Percentiles rank a stretch among this genome's conserved stretches.
These are phyloP conservation scores for Chlamydomonas sp. DNA, from an alignment of 139 green algal species.

Conservation along the genomic window DNA sequence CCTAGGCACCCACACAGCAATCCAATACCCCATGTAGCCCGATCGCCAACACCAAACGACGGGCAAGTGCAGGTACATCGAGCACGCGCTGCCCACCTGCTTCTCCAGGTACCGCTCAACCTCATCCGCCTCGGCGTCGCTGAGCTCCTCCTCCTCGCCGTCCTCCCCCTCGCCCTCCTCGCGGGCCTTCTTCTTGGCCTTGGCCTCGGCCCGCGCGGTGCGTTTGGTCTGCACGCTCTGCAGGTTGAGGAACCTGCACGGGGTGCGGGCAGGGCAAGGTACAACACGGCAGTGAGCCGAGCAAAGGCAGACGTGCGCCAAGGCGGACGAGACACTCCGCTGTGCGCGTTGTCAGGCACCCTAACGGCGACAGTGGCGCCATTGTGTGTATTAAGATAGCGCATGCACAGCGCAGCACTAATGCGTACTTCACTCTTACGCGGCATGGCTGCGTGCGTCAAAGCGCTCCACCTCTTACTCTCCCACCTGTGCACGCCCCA, in stretches of 20 bases:
- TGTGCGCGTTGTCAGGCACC: too few species aligned
- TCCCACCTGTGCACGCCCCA: too few species aligned
- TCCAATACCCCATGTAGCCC: background rate
- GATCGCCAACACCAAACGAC: background rate
- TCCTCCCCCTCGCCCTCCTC: slow-evolving; percentile 37
- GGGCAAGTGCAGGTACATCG: background rate
- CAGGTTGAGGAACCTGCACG: slow-evolving; percentile 68
- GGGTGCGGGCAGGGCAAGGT: background rate
- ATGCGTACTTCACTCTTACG: too few species aligned
- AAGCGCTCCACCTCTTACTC: too few species aligned
- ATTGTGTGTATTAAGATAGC: too few species aligned
- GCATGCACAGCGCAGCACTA: too few species aligned
- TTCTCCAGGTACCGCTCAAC: slow-evolving; percentile 40
- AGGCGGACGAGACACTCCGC: too few species aligned
- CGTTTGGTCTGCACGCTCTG: slow-evolving; percentile 51
- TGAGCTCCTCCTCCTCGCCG: slow-evolving; percentile 10
- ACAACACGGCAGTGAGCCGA: slow-evolving; percentile 5
- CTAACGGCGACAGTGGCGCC: too few species aligned
- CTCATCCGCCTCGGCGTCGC: slow-evolving; percentile 46
- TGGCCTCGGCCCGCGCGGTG: slow-evolving; percentile 16
- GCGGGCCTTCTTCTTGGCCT: background rate
- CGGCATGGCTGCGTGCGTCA: too few species aligned
- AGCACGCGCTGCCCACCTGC: slow-evolving; percentile 10
- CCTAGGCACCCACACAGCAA: too few species aligned
- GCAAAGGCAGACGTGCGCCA: too few species aligned